Conservation (phyloP, 768 basidiomycete genomes). For the Lentinula sp. region DNA sequence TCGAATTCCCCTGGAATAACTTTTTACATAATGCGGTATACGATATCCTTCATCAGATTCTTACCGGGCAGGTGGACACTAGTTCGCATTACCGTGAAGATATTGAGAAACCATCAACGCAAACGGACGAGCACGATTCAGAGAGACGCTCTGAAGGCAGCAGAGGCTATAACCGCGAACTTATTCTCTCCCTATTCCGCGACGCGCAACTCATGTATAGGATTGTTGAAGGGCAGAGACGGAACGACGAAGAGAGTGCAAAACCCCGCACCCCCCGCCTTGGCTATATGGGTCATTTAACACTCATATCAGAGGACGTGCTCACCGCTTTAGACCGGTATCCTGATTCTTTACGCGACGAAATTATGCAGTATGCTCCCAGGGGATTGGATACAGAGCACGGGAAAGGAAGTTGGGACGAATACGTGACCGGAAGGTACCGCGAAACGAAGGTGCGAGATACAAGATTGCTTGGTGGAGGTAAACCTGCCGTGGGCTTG, state of each 20-base stretch:
- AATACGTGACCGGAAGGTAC: slow-evolving; percentile 82
- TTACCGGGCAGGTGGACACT: slow-evolving; percentile 76
- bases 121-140: background rate
- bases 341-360: slow-evolving; percentile 66
- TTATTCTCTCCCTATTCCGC: slow-evolving; percentile 80
- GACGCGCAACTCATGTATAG: slow-evolving; percentile 79
- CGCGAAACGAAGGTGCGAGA: slow-evolving; percentile 84
- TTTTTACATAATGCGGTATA: slow-evolving; percentile 96
- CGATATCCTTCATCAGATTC: slow-evolving; percentile 91
- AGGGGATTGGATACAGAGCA: slow-evolving; percentile 31
- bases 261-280: slow-evolving; percentile 76
- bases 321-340: slow-evolving; percentile 85
- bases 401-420: slow-evolving; percentile 65
- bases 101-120: background rate
- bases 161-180: slow-evolving; percentile 69
- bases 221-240: slow-evolving; percentile 80
- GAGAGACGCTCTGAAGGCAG: slow-evolving; percentile 14
- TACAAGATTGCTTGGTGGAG: slow-evolving; percentile 75
- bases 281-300: slow-evolving; percentile 96
- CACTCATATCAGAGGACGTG: slow-evolving; percentile 92
- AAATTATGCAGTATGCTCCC: slow-evolving; percentile 60
- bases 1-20: slow-evolving; percentile 96
- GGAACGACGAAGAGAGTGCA: slow-evolving; percentile 69
- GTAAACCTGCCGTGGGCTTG: slow-evolving; percentile 46
- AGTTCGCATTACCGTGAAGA: background rate